Evolutionary conservation across 306 rosid genomes (phyloP), one percentile per base, ranked within the genome.

Genomic region (Vigna angularis): DNA sequence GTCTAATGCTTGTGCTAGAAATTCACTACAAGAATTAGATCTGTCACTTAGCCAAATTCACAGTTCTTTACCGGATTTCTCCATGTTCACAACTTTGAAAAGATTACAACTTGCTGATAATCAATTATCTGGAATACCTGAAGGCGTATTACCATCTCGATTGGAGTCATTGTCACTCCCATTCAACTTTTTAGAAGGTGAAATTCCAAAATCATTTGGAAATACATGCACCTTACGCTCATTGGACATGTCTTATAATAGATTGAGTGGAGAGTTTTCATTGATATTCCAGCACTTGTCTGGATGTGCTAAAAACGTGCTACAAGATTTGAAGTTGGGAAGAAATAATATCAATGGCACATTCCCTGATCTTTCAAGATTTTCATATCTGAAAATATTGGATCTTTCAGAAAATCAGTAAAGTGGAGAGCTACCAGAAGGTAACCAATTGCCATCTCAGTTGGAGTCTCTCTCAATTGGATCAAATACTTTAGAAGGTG

Each of bases 1-100:
- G 22, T 75, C 81, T 5, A 12, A 4, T 3, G 77, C 72, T 3
- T 81, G 84, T 75, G 66, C 13, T n/a, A 50, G 72, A 58, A 0
- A 74, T 66, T 82, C 84, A 5, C 3, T 85, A 0, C 45, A 79
- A 63, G 13, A 47, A 3, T 70, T 82, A 14, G 3, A 15, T 28
- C 15, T 85, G 2, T 0, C 0, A 28, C 3, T 0, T 28, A 28
- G 0, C 32, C 32, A 28, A 28, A 28, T 28, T 0, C 0, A 28
- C 0, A 0, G 32, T 28, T 28, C 32, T 28, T 28, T 28, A 0
- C 0, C 1, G 0, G 10, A 82, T 11, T 5, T 70, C 44, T 57
- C 85, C 4, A 16, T 7, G 0, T 73, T 80, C 5, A 9, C 70
- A 1, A 40, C 74, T 10, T 57, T 82, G 8, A 42, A 13, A 28